These are phyloP conservation scores for Vigna mungo DNA, from an alignment of 306 rosid genomes.

Conservation along the genomic window DNA sequence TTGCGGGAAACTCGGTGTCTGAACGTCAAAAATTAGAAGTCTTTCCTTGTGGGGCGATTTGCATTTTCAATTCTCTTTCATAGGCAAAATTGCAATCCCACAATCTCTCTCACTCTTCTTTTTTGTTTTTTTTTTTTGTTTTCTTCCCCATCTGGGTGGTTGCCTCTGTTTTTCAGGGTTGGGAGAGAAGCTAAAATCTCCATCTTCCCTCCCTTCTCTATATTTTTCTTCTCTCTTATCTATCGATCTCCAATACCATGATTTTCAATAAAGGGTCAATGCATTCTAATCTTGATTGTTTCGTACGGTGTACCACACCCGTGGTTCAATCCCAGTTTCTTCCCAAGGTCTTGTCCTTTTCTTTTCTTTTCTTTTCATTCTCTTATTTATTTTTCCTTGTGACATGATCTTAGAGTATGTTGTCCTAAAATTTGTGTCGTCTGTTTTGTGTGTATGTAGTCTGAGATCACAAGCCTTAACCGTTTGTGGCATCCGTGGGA, in stretches of 20 bases:
- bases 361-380: no score
- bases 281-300: conserved; percentile 84
- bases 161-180: conserved; percentile 56
- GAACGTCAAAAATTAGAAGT: conserved; percentile 63
- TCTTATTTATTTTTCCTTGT: background rate
- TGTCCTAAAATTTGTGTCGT: background rate
- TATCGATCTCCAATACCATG: conserved; percentile 57
- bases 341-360: conserved; percentile 63
- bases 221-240: conserved; percentile 4
- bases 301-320: conserved; percentile 86
- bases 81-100: conserved; percentile 52
- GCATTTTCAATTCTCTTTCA: conserved; percentile 47
- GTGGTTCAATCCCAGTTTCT: conserved; percentile 80
- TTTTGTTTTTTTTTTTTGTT: background rate
- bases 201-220: conserved; percentile 39
- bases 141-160: conserved; percentile 36
- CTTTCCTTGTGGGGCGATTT: conserved; percentile 42
- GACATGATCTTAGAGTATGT: background rate
- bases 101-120: conserved; percentile 38
- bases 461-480: conserved; percentile 77
- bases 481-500: conserved; percentile 98
- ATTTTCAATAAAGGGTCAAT: conserved; percentile 68
- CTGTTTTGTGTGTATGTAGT: conserved; percentile 50
- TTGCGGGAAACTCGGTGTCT: conserved; percentile 57
- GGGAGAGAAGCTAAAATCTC: conserved; percentile 67